These are phyloP conservation scores for Vitis rotundifolia DNA, from an alignment of 164 flowering plant species.

Conservation along the genomic window DNA sequence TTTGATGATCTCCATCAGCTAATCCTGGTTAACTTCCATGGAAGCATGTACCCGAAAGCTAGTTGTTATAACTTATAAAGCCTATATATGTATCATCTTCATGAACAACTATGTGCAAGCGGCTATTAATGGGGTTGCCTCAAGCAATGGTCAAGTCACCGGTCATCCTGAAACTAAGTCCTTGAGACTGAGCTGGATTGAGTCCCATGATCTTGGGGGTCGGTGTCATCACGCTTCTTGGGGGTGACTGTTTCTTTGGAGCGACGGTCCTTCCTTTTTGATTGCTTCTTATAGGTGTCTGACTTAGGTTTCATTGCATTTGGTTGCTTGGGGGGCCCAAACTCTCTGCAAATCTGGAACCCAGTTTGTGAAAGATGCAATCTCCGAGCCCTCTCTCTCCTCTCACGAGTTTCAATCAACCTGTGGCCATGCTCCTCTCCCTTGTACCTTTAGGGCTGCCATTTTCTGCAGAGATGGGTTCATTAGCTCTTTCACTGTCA, in stretches of 20 bases:
- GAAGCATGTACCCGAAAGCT: no score
- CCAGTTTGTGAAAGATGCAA: slow-evolving; percentile 64
- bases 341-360: slow-evolving; percentile 77
- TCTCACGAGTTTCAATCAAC: slow-evolving; percentile 57
- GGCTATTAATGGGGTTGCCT: no score
- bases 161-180: slow-evolving; percentile 63
- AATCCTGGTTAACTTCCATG: no score
- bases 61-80: no score
- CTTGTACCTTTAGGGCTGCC: slow-evolving; percentile 18
- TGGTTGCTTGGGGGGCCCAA: slow-evolving; percentile 87
- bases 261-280: slow-evolving; percentile 41
- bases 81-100: no score
- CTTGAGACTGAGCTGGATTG: slow-evolving; percentile 53
- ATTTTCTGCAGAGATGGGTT: slow-evolving; percentile 29
- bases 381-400: slow-evolving; percentile 71
- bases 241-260: slow-evolving; percentile 40
- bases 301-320: slow-evolving; percentile 34
- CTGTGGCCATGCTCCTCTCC: slow-evolving; percentile 35
- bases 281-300: slow-evolving; percentile 29
- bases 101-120: no score
- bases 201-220: slow-evolving; percentile 12
- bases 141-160: background rate
- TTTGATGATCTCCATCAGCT: no score
- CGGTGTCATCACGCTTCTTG: slow-evolving; percentile 22
- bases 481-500: slow-evolving; percentile 14